Percentiles rank a stretch among this genome's conserved stretches.
Conservation (phyloP, 2,329 filamentous ascomycete species). For the Erysiphe pulchra region DNA sequence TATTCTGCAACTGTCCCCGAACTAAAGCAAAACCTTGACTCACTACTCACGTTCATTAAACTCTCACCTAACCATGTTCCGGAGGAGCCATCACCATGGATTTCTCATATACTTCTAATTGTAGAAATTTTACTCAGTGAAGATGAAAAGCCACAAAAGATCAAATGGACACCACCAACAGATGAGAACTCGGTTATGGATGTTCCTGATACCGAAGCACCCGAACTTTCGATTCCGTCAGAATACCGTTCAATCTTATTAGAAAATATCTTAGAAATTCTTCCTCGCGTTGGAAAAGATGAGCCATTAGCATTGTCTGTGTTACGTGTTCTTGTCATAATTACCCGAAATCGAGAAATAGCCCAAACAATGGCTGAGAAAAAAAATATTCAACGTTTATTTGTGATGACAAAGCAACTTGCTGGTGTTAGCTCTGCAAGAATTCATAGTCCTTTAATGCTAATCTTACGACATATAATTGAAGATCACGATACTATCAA, state of each 20-base stretch:
- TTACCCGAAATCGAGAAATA: slow-evolving; percentile 55
- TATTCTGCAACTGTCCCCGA: slow-evolving; percentile 51
- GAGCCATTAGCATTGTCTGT: slow-evolving; percentile 63
- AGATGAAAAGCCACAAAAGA: slow-evolving; percentile 55
- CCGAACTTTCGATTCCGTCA: slow-evolving; percentile 33
- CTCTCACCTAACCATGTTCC: slow-evolving; percentile 36
- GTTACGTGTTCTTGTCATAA: slow-evolving; percentile 58
- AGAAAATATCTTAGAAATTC: slow-evolving; percentile 50
- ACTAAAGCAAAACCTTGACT: slow-evolving; percentile 50
- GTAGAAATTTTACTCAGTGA: slow-evolving; percentile 77
- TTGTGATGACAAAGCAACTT: slow-evolving; percentile 87
- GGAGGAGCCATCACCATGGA: slow-evolving; percentile 74
- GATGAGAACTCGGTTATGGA: slow-evolving; percentile 23
- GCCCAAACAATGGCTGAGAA: slow-evolving; percentile 62
- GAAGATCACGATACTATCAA: slow-evolving; percentile 82
- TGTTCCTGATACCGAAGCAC: slow-evolving; percentile 29
- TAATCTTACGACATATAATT: slow-evolving; percentile 73
- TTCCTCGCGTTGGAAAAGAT: slow-evolving; percentile 73
- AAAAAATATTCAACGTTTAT: slow-evolving; percentile 67
- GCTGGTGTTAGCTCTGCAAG: slow-evolving; percentile 52
- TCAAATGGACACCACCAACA: slow-evolving; percentile 38
- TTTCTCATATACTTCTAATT: slow-evolving; percentile 71
- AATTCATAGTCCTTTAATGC: slow-evolving; percentile 38
- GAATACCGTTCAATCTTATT: slow-evolving; percentile 49
- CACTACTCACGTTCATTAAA: slow-evolving; percentile 57